Base-by-base conservation (phyloP, 495 filamentous ascomycete species). In the Penicillium psychrofluorescens region DNA sequence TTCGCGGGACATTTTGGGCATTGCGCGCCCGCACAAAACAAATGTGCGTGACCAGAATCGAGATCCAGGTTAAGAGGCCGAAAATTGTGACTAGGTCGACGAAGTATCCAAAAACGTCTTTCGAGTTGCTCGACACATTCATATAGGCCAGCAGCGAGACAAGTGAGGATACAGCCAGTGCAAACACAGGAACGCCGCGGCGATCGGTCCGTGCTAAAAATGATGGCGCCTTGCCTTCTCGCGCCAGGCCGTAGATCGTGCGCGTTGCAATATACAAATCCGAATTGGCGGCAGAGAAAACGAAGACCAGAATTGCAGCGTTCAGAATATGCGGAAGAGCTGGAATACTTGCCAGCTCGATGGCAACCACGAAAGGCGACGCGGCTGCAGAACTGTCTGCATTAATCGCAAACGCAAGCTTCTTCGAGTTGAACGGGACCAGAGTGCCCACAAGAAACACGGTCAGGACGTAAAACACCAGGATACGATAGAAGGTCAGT, bases 51-150 rank as follows among this genome's bases (percentile, higher is more conserved):
- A 91, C 74, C 1, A 94, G 74, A 43, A 94, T 83, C 1, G 86
- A 90, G 45, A 92, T 82, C 86, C 88, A 90, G 47, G 84, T 89
- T 16, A 95, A 57, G 7, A 89, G 71, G 36, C 86, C 86, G 56
- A 88, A 86, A 52, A 90, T 85, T 30, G 83, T 86, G 29, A 83
- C 82, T 29, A 95, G 71, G 57, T 90, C 88, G 48, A 92, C 83
- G 47, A 95, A 92, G 73, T 91, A 92, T 15, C 67, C 72, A 61
- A 95, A 95, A 3, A 95, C 85, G 0, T 62, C 71, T 42, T 73
- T 73, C 0, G 85, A 80, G 51, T 79, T 77, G 49, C 72, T 78
- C 41, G 75, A 73, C 0, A 88, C 84, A 59, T 88, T 90, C 72
- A 95, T 77, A 67, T 81, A 91, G 7, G 85, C 87, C 7, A 94